Evolutionary conservation across 306 rosid species (phyloP).

Genomic region (Lablab purpureus): DNA sequence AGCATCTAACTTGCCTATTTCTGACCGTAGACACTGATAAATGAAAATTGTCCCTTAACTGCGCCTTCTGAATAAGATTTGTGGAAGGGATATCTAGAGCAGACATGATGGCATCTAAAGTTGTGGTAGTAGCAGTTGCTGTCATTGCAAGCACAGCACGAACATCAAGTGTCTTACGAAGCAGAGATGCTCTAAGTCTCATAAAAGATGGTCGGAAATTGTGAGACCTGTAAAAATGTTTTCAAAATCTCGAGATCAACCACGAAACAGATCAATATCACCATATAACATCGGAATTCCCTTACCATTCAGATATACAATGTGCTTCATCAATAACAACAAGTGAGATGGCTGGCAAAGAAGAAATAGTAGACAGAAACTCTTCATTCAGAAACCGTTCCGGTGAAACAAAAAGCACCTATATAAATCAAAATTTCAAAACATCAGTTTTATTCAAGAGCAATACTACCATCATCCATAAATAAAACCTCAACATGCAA

Average conservation of each 20-base stretch:
- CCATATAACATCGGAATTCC: slow-evolving; percentile 35
- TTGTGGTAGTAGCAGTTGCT: slow-evolving; percentile 90
- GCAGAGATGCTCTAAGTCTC: slow-evolving; percentile 91
- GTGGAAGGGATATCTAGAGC: slow-evolving; percentile 78
- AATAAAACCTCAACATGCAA: slow-evolving; percentile 14
- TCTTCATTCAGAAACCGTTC: slow-evolving; percentile 88
- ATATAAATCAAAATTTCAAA: slow-evolving; percentile 43
- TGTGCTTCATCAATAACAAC: slow-evolving; percentile 96
- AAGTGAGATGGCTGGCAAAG: slow-evolving; percentile 63
- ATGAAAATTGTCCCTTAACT: slow-evolving; percentile 72
- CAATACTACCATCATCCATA: neutral
- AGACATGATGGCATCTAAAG: slow-evolving; percentile 79
- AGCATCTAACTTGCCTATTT: slow-evolving; percentile 73
- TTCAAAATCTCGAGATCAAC: slow-evolving; percentile 41
- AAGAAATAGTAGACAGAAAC: slow-evolving; percentile 73
- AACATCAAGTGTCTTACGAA: slow-evolving; percentile 67
- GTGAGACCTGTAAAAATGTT: slow-evolving; percentile 75
- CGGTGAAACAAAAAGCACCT: slow-evolving; percentile 96
- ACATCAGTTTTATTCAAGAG: slow-evolving; percentile 25
- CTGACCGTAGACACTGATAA: slow-evolving; percentile 70
- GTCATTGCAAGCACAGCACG: slow-evolving; percentile 92
- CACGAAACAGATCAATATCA: slow-evolving; percentile 28
- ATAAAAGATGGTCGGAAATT: slow-evolving; percentile 92
- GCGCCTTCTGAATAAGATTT: slow-evolving; percentile 73
- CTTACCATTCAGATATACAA: slow-evolving; percentile 95